Evolutionary conservation across 2,329 filamentous ascomycete species (phyloP).

Genomic region (Aspergillus niger): DNA sequence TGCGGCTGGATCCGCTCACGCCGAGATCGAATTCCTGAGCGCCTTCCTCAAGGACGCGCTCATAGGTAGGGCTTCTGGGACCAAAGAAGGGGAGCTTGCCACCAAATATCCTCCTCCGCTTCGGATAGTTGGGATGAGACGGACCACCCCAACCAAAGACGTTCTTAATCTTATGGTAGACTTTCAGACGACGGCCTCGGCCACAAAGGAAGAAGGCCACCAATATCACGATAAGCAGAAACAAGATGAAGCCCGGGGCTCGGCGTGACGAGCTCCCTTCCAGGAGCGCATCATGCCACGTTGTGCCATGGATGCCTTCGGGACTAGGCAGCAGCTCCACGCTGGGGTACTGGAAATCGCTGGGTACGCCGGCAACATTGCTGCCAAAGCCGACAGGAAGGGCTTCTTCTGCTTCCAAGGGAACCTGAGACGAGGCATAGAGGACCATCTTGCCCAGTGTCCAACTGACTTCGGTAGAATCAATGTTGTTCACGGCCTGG

Average conservation of each 20-base stretch:
- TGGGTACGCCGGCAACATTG: constrained; percentile 68
- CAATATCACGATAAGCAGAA: constrained; percentile 71
- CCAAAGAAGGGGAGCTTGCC: constrained; percentile 48
- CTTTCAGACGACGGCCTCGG: constrained; percentile 68
- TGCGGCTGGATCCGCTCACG: constrained; percentile 56
- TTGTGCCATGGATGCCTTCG: constrained; percentile 45
- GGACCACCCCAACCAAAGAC: constrained; percentile 34
- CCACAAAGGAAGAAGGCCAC: constrained; percentile 75
- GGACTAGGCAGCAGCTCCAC: constrained; percentile 38
- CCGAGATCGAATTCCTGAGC: constrained; percentile 75
- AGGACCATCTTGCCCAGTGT: constrained; percentile 95
- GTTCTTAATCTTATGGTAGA: constrained; percentile 58
- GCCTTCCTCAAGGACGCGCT: constrained; percentile 82
- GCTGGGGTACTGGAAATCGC: constrained; percentile 79
- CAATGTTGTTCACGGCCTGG: constrained; percentile 88
- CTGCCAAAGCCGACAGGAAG: constrained; percentile 90
- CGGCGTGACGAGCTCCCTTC: constrained; percentile 67
- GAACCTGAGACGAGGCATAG: constrained; percentile 87
- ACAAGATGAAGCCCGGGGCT: constrained; percentile 73
- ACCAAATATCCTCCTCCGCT: constrained; percentile 65
- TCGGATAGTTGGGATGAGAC: constrained; percentile 34
- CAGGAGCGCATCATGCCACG: constrained; percentile 65
- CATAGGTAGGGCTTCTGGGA: constrained; percentile 60
- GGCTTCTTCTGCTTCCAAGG: constrained; percentile 59
- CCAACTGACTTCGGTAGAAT: constrained; percentile 92